These are phyloP conservation scores for Nidula microcarpa DNA, from an alignment of 768 basidiomycete species.

Conservation along the genomic window DNA sequence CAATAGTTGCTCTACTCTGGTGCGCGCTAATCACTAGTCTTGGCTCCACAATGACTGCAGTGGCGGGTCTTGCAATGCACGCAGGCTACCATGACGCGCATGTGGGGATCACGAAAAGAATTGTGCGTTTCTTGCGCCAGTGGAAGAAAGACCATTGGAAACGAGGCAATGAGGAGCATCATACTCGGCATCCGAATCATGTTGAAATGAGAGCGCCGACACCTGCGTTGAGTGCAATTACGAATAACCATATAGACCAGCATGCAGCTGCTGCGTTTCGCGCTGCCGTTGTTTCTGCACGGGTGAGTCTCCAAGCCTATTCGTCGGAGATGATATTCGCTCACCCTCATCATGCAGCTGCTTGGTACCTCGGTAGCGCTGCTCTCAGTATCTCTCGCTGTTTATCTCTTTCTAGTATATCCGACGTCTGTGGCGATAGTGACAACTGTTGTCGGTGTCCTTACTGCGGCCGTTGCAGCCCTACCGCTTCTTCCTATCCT, in stretches of 20 bases:
- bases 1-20: slow-evolving; percentile 5
- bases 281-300: slow-evolving; percentile 4
- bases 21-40: slow-evolving; percentile 6
- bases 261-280: slow-evolving; percentile 3
- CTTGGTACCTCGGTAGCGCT: slow-evolving; percentile 4
- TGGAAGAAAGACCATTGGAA: neutral
- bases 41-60: slow-evolving; percentile 7
- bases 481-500: neutral
- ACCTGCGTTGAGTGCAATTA: slow-evolving; percentile 3
- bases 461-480: neutral
- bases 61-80: slow-evolving; percentile 5
- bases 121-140: slow-evolving; percentile 4
- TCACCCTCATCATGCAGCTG: neutral
- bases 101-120: slow-evolving; percentile 5
- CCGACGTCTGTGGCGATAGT: slow-evolving; percentile 3
- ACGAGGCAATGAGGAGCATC: neutral
- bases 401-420: slow-evolving; percentile 7
- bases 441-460: neutral
- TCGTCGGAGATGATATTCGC: neutral
- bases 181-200: neutral
- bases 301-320: neutral
- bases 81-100: slow-evolving; percentile 7
- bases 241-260: slow-evolving; percentile 2
- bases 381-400: slow-evolving; percentile 4
- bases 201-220: neutral